Evolutionary conservation across 805 yeast species (phyloP).

Genomic region (Pachysolen tannophilus): DNA sequence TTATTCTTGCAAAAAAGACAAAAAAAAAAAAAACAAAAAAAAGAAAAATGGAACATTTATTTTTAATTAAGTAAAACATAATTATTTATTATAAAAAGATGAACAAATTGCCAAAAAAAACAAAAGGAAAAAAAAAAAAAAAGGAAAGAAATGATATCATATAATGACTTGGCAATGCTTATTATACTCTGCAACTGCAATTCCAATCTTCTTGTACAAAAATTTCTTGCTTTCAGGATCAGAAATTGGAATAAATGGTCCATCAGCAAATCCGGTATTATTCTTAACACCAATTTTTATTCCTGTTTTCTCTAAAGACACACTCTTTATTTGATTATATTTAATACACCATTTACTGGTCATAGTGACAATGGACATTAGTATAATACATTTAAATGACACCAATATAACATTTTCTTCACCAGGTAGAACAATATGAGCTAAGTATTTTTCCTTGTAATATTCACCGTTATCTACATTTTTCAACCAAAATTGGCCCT

Average conservation of each 20-base stretch:
- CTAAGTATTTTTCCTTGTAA: constrained; percentile 67
- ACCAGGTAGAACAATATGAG: constrained; percentile 79
- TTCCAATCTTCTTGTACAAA: constrained; percentile 63
- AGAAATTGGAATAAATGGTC: constrained; percentile 70
- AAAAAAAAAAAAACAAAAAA: not conserved
- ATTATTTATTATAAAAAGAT: not conserved
- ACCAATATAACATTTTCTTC: constrained; percentile 71
- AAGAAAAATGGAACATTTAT: constrained; percentile 6
- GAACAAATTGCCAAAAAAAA: not conserved
- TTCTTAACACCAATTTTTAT: constrained; percentile 52
- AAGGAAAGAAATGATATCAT: constrained; percentile 5
- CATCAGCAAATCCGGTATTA: constrained; percentile 14
- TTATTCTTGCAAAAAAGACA: too few relatives aligned
- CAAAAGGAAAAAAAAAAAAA: not conserved
- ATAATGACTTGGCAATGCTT: constrained; percentile 49
- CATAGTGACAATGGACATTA: constrained; percentile 55
- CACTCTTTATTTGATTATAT: constrained; percentile 58
- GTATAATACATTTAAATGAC: constrained; percentile 60
- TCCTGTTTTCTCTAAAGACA: constrained; percentile 75
- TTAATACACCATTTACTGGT: constrained; percentile 64
- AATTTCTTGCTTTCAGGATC: constrained; percentile 55
- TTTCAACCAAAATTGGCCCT: constrained; percentile 91
- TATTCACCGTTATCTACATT: constrained; percentile 73
- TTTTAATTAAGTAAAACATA: not conserved
- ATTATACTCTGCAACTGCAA: constrained; percentile 79